Percentiles rank a stretch among this genome's conserved stretches.
Conservation (phyloP, 1,284 basidiomycete genomes). For the Ustilago nuda region DNA sequence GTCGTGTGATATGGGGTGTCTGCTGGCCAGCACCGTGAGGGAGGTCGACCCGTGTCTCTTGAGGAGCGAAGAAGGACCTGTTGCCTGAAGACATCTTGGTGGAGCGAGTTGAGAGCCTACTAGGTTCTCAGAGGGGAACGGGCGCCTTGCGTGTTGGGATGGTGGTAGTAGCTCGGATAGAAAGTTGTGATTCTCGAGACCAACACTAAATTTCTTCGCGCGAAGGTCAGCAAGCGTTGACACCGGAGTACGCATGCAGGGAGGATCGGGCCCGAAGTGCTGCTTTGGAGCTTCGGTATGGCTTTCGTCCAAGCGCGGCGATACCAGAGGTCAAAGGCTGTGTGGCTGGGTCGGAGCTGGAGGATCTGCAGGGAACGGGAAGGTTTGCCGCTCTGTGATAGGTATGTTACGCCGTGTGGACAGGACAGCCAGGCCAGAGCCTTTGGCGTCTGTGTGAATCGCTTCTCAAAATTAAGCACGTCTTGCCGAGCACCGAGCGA, state of each 20-base stretch:
- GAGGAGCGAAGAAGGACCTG: slow-evolving; percentile 52
- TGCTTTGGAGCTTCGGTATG: not conserved
- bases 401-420: too few species aligned
- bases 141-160: not conserved
- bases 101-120: not conserved
- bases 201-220: slow-evolving; percentile 13
- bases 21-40: slow-evolving; percentile 36
- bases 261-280: not conserved
- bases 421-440: too few species aligned
- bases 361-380: slow-evolving; percentile 30
- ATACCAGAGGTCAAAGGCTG: slow-evolving; percentile 7
- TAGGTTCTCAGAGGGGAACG: not conserved
- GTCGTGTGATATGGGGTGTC: slow-evolving; percentile 43
- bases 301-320: not conserved
- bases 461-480: too few species aligned
- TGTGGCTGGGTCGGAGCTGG: slow-evolving; percentile 20
- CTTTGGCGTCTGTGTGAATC: not conserved
- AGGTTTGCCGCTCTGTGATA: not conserved
- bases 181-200: not conserved
- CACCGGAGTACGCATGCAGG: not conserved
- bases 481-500: too few species aligned
- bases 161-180: not conserved
- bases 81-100: slow-evolving; percentile 41
- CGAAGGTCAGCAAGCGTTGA: slow-evolving; percentile 2
- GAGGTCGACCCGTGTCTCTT: slow-evolving; percentile 47